phyloP scores from a whole-genome alignment of 2,329 filamentous ascomycete genomes.

The Ophiostoma angusticollis region DNA sequence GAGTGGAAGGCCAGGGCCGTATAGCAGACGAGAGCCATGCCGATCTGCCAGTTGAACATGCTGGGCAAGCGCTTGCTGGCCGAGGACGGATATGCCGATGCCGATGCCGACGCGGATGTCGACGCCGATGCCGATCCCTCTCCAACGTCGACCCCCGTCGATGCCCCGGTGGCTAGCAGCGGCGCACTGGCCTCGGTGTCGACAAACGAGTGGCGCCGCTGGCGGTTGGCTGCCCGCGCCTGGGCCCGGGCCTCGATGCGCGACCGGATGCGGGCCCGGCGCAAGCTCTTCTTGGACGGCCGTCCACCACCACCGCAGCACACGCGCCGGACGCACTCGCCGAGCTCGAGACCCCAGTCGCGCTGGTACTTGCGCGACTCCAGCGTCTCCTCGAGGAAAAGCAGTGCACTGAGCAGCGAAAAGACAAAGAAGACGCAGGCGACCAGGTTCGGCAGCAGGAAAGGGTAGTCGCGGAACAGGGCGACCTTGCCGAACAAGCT shows the following conservation, averaged over 20 bases:
- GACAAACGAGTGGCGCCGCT: conserved; percentile 34
- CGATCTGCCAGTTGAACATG: conserved; percentile 21
- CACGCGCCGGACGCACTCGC: conserved; percentile 44
- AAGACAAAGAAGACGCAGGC: conserved; percentile 64
- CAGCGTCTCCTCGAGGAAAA: conserved; percentile 83
- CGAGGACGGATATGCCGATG: no score
- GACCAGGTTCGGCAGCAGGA: conserved; percentile 71
- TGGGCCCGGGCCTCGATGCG: conserved; percentile 14
- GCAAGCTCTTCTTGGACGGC: conserved; percentile 1
- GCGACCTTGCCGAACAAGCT: conserved; percentile 50
- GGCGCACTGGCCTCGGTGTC: conserved; percentile 45
- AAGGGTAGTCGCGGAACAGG: conserved; percentile 68
- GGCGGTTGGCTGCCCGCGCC: no score
- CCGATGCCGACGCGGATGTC: no score
- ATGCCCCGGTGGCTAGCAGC: no score
- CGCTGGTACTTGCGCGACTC: conserved; percentile 51
- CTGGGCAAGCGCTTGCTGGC: conserved; percentile 7
- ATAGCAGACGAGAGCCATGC: conserved; percentile 51
- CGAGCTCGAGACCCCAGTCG: conserved; percentile 67
- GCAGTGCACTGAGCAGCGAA: conserved; percentile 56
- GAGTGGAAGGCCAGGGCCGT: conserved; percentile 70
- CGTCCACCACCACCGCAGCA: conserved; percentile 16
- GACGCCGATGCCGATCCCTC: no score
- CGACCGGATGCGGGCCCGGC: background rate
- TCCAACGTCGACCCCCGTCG: conserved; percentile 7